Percentiles rank a stretch among this genome's conserved stretches.
Evolutionary conservation across 371 early-diverging fungal species (phyloP).

Genomic region (Synchytrium microbalum): DNA sequence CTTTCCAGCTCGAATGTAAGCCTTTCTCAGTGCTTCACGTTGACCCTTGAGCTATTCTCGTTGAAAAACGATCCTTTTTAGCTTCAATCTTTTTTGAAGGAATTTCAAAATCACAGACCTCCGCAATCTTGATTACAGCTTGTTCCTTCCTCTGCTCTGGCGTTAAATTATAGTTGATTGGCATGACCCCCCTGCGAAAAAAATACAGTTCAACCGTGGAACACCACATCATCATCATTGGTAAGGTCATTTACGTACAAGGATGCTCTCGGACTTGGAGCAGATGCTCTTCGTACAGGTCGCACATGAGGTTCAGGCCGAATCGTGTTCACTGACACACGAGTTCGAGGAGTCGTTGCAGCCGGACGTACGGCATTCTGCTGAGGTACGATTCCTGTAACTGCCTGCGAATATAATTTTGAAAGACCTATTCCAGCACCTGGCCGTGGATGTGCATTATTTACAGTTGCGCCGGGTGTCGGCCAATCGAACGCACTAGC

Average conservation of each 20-base stretch:
- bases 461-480: background rate
- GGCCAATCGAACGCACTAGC: background rate
- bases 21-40: slow-evolving; percentile 22
- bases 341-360: too few relatives aligned
- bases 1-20: slow-evolving; percentile 32
- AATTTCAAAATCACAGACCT: background rate
- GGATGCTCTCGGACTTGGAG: background rate
- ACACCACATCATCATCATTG: too few relatives aligned
- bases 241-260: background rate
- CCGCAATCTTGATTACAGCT: background rate
- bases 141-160: background rate
- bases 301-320: too few relatives aligned
- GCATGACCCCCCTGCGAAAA: background rate
- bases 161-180: background rate
- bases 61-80: background rate
- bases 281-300: background rate
- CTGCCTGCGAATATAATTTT: background rate
- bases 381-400: background rate
- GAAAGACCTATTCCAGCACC: background rate
- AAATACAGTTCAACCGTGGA: too few relatives aligned
- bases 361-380: background rate
- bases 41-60: slow-evolving; percentile 16
- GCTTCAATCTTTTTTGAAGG: background rate
- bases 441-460: background rate
- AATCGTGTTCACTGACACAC: too few relatives aligned